Conservation (phyloP, 169 alveolate genomes). For the Plasmodium coatneyi region DNA sequence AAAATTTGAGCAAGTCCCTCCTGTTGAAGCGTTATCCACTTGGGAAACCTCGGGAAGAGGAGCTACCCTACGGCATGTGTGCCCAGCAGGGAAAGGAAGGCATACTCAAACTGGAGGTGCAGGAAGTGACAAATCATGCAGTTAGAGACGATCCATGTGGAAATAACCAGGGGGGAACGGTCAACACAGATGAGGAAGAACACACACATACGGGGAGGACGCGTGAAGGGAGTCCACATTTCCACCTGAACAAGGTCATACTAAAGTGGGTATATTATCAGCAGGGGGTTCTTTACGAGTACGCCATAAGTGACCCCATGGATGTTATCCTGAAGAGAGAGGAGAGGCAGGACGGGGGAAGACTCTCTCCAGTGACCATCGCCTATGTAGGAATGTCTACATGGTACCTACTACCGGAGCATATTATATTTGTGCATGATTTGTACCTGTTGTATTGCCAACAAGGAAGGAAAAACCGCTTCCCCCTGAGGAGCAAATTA, state of each 20-base stretch:
- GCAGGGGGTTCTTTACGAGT: slow-evolving; percentile 10
- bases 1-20: not conserved
- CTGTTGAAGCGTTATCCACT: not conserved
- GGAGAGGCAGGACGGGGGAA: not conserved
- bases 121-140: slow-evolving; percentile 11
- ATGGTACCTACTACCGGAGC: slow-evolving; percentile 25
- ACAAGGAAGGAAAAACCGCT: not conserved
- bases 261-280: slow-evolving; percentile 19
- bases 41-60: not conserved
- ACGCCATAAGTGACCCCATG: slow-evolving; percentile 20
- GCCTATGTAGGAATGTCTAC: not conserved
- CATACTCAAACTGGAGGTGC: slow-evolving; percentile 30
- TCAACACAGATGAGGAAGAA: not conserved
- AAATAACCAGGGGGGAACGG: not conserved
- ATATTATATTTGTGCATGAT: not conserved
- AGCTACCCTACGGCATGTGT: not conserved
- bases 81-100: slow-evolving; percentile 4
- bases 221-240: not conserved
- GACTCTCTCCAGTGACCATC: not conserved
- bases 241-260: slow-evolving; percentile 1
- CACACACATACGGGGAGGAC: not conserved
- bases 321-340: not conserved
- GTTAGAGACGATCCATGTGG: not conserved
- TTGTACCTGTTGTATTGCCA: not conserved
- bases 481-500: not conserved